Percentiles rank a stretch among this genome's conserved stretches.
phyloP scores from a whole-genome alignment of 495 filamentous ascomycete genomes.

The Sabuloglossum arenarium region DNA sequence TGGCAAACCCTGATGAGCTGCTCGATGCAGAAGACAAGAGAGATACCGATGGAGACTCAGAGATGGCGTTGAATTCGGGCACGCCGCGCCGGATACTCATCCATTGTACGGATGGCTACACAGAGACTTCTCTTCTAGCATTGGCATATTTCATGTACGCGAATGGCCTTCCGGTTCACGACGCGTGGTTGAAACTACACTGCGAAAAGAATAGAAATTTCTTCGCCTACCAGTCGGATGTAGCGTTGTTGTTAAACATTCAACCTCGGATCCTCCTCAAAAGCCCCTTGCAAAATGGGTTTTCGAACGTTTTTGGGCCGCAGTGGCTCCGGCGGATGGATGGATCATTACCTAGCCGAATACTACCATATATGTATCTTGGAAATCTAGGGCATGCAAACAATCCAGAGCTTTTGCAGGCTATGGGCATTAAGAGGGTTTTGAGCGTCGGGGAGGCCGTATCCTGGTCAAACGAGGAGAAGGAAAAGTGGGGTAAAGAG shows the following conservation, averaged over 20 bases:
- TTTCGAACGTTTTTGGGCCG: slow-evolving; percentile 18
- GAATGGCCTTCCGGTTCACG: slow-evolving; percentile 54
- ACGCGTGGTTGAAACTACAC: slow-evolving; percentile 77
- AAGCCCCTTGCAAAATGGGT: slow-evolving; percentile 14
- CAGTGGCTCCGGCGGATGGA: slow-evolving; percentile 71
- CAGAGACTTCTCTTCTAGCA: slow-evolving; percentile 70
- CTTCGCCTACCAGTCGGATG: slow-evolving; percentile 85
- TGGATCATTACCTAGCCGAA: slow-evolving; percentile 71
- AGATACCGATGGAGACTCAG: slow-evolving; percentile 32
- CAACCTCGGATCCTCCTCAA: slow-evolving; percentile 49
- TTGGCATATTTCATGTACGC: slow-evolving; percentile 85
- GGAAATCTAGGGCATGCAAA: slow-evolving; percentile 86
- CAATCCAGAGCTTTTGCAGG: slow-evolving; percentile 60
- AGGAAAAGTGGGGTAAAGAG: slow-evolving; percentile 44
- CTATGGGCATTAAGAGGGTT: slow-evolving; percentile 68
- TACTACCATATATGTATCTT: slow-evolving; percentile 88
- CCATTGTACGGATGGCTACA: slow-evolving; percentile 91
- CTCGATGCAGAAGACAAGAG: slow-evolving; percentile 18
- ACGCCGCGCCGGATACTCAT: slow-evolving; percentile 49
- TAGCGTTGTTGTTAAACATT: slow-evolving; percentile 52
- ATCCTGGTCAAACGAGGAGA: slow-evolving; percentile 49
- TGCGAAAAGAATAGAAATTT: slow-evolving; percentile 69
- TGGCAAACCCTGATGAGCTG: slow-evolving; percentile 36
- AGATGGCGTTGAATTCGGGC: slow-evolving; percentile 22
- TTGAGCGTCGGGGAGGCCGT: slow-evolving; percentile 87